phyloP scores from a whole-genome alignment of 1,139 yeast species.

The Taiozyma onychis region DNA sequence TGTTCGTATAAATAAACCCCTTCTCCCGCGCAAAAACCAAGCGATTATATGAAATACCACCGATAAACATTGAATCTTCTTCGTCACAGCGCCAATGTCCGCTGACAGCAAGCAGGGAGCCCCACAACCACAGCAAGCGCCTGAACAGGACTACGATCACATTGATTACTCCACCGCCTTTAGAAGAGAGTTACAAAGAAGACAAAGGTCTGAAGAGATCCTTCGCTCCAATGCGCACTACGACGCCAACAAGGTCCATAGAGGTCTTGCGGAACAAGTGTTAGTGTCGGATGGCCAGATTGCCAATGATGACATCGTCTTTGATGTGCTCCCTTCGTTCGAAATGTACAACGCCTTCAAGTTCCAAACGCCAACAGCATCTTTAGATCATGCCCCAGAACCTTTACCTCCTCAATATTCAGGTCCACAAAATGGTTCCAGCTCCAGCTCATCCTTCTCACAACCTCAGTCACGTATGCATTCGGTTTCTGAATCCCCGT shows the following conservation, averaged over 20 bases:
- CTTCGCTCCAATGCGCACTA: conserved; percentile 2
- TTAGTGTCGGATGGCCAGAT: conserved; percentile 3
- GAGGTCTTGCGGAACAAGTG: background rate
- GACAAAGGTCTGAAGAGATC: conserved; percentile 7
- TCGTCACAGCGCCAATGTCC: background rate
- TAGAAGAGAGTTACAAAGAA: conserved; percentile 9
- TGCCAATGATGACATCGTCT: conserved; percentile 14
- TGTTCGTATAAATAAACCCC: too few relatives aligned
- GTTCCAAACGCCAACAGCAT: conserved; percentile 30
- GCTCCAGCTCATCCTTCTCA: background rate
- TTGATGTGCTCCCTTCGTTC: conserved; percentile 55
- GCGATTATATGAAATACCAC: too few relatives aligned
- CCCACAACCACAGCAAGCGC: background rate
- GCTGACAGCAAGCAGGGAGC: background rate
- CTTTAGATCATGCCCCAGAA: background rate
- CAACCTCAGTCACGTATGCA: background rate
- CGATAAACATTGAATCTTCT: too few relatives aligned
- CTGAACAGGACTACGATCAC: conserved; percentile 5
- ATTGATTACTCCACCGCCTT: conserved; percentile 16
- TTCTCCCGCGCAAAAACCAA: too few relatives aligned
- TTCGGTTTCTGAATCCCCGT: background rate
- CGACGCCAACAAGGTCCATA: conserved; percentile 1
- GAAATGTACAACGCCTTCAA: conserved; percentile 57
- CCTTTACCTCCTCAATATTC: conserved; percentile 12
- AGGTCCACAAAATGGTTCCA: background rate